phyloP scores from a whole-genome alignment of 2,329 filamentous ascomycete genomes.

The Fusarium zealandicum region DNA sequence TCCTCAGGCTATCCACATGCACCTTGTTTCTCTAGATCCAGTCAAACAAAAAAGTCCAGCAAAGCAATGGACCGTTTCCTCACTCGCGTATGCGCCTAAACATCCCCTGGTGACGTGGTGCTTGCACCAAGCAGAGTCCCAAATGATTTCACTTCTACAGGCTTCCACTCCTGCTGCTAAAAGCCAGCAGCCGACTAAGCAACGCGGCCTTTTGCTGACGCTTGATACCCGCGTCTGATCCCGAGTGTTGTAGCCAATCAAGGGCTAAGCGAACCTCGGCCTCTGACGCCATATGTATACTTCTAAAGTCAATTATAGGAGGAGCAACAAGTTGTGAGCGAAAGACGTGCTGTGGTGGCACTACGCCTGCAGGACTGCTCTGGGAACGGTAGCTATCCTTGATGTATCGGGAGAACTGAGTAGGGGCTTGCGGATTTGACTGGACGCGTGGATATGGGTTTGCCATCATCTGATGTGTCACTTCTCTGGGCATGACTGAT shows the following conservation, averaged over 20 bases:
- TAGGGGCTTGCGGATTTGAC: constrained; percentile 1
- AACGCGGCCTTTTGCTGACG: constrained; percentile 32
- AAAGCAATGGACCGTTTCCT: constrained; percentile 11
- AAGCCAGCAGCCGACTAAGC: constrained; percentile 28
- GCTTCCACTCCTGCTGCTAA: constrained; percentile 17
- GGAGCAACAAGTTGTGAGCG: constrained; percentile 7
- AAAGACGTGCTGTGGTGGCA: constrained; percentile 11
- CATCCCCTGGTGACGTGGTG: constrained; percentile 9
- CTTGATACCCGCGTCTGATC: constrained; percentile 28
- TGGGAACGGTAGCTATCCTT: constrained; percentile 22
- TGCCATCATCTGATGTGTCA: background rate
- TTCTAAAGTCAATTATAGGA: constrained; percentile 14
- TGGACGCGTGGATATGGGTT: constrained; percentile 24
- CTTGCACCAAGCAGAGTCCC: constrained; percentile 22
- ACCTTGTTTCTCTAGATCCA: constrained; percentile 14
- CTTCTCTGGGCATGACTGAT: background rate
- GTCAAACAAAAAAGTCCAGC: constrained; percentile 11
- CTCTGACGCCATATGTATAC: constrained; percentile 63
- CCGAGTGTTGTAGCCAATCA: constrained; percentile 59
- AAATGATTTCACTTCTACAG: constrained; percentile 12
- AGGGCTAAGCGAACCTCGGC: constrained; percentile 70
- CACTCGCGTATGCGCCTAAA: constrained; percentile 8
- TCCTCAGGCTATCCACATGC: no score
- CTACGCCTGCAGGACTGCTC: background rate
- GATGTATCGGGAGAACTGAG: constrained; percentile 23